Base-by-base conservation (phyloP, 2,329 filamentous ascomycete species). In the Fusarium tanahbumbuense region DNA sequence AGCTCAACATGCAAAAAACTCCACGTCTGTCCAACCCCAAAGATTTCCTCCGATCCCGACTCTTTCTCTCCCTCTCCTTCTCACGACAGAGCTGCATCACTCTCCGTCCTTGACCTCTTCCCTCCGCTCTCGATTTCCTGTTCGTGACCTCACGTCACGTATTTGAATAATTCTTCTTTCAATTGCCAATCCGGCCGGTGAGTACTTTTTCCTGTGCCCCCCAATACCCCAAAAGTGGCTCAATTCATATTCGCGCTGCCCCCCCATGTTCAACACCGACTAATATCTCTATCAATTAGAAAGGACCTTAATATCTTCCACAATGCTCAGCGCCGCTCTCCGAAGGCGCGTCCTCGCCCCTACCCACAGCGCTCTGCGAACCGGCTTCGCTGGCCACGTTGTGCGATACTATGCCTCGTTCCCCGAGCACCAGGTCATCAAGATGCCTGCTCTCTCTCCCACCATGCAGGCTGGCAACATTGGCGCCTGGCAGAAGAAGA, bases 381-480 rank as follows among this genome's bases (percentile, higher is more conserved):
- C 81, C 71, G 84, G 84, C 74, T 82, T 86, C 75, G 79, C 83
- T 58, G 84, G 85, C 71, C 85, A 84, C 76, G 83, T 89, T 68
- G 84, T 88, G 81, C 85, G 89, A 84, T 88, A 84, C 82, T 89
- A 87, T 85, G 96, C 87, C 75, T 97, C 95, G 52, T 98, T 93
- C 86, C 97, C 96, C 74, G 90, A 94, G 75, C 96, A 99, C 85
- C 95, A 92, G 75, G 86, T 99, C 82, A 91, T 99, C 85, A 96
- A 90, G 87, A 99, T 99, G 96, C 96, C 96, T 73, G 96, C 96
- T 63, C 88, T 99, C 77, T 99, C 96, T 70, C 96, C 96, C 58
- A 99, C 96, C 76, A 99, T 99, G 96, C 94, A 93, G 71, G 87
- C 93, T 68, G 96, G 96, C 81, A 97, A 97, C 86, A 97, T 99